Base-by-base conservation (phyloP, 345 rosid species). In the Salix purpurea region DNA sequence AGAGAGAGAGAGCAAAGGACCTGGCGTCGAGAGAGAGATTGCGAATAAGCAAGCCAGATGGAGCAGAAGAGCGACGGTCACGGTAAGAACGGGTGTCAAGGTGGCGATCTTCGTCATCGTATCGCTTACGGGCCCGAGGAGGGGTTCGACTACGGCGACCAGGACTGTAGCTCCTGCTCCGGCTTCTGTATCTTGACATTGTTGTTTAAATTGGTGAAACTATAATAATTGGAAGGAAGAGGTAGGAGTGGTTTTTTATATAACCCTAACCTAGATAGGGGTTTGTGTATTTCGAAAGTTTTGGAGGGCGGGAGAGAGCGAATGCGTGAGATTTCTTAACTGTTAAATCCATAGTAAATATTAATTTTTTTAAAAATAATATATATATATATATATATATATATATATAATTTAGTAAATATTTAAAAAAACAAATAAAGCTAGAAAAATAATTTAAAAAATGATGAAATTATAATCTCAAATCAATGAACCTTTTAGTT, bases 11-110 rank as follows among this genome's bases (percentile, higher is more conserved):
- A 56, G 62, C 71, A 24, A n/a, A 40, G 56, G 64, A 94, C 98
- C 97, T 92, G 23, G 95, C 92, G 70, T 92, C 92, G 60, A 92
- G 97, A 67, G 98, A 97, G 32, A 94, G 98, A 78, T 94, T 94
- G 73, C 97, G 97, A 77, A 92, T 82, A 79, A 94, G 97, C 76
- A 94, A 86, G 73, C 97, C 98, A 18, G 97, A 90, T n/a, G 97
- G 97, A 69, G 87, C 90, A 44, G 94, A 88, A 4, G 95, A 92
- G 30, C 93, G 94, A 69, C 89, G 94, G 84, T 90, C 96, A 0
- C 96, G 80, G 77, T 85, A 75, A 77, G 91, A 89, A n/a, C 84
- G 83, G 68, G 84, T 75, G 73, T 85, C 89, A 34, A 84, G 44
- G 52, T 72, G 79, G 36, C 65, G 79, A 12, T 78, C 82, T 73